Percentiles rank a stretch among this genome's conserved stretches.
phyloP scores from a whole-genome alignment of 345 rosid species.

The Bretschneidera sinensis region DNA sequence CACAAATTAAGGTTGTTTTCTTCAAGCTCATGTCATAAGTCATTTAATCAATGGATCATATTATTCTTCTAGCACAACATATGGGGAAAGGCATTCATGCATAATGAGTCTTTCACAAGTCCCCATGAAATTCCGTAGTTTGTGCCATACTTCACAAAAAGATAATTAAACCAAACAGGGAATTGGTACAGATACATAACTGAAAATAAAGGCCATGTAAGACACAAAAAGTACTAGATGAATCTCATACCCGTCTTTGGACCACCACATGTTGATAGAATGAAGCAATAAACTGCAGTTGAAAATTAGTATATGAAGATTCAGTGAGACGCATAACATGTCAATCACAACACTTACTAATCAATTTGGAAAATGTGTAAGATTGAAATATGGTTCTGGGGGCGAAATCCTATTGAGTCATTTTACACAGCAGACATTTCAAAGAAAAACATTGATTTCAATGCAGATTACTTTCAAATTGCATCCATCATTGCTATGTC shows the following conservation, averaged over 20 bases:
- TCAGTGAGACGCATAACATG: neutral
- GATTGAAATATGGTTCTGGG: neutral
- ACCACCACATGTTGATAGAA: constrained; percentile 89
- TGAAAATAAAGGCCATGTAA: neutral
- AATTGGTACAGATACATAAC: neutral
- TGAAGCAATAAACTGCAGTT: constrained; percentile 78
- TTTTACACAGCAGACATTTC: neutral
- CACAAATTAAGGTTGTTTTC: too few relatives aligned
- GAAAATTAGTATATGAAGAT: constrained; percentile 11
- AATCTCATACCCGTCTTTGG: constrained; percentile 73
- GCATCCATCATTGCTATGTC: neutral
- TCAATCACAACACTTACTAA: too few relatives aligned
- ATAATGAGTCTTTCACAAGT: neutral
- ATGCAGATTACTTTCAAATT: neutral
- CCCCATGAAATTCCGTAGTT: too few relatives aligned
- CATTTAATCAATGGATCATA: neutral
- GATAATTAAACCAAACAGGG: neutral
- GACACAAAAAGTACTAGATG: constrained; percentile 6
- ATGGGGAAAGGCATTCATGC: too few relatives aligned
- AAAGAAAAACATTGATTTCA: constrained; percentile 1
- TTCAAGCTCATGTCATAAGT: neutral
- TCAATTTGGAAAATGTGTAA: neutral
- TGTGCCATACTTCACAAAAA: too few relatives aligned
- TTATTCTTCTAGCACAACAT: neutral
- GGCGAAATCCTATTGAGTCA: neutral